These are phyloP conservation scores for Fusarium lyarnte DNA, from an alignment of 2,329 filamentous ascomycete species.

Conservation along the genomic window DNA sequence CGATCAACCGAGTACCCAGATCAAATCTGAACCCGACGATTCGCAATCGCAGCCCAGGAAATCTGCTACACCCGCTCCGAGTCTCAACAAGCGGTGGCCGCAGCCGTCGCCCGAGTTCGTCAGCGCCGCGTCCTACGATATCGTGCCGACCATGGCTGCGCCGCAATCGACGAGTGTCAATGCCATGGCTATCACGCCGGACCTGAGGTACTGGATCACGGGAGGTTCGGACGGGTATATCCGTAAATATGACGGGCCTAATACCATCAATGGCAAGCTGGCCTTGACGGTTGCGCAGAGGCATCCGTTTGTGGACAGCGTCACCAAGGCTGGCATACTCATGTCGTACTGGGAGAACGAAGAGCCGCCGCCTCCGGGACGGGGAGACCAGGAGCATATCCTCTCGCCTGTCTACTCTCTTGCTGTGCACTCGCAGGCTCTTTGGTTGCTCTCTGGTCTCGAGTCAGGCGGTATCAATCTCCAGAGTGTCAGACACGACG, in stretches of 20 bases:
- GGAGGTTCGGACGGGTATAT: conserved; percentile 96
- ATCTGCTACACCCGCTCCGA: conserved; percentile 44
- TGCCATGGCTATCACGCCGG: conserved; percentile 87
- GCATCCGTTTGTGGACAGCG: conserved; percentile 97
- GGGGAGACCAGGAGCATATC: conserved; percentile 65
- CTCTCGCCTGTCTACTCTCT: conserved; percentile 95
- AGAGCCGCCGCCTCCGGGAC: conserved; percentile 65
- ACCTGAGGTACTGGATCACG: conserved; percentile 94
- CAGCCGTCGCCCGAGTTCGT: conserved; percentile 80
- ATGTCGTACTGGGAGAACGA: conserved; percentile 99
- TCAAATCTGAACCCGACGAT: conserved; percentile 38
- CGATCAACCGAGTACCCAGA: conserved; percentile 53
- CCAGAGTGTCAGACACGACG: conserved; percentile 92
- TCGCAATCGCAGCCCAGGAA: conserved; percentile 36
- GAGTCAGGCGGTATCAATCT: conserved; percentile 94
- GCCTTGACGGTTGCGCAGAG: conserved; percentile 93
- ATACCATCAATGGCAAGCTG: conserved; percentile 94
- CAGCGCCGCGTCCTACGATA: conserved; percentile 85
- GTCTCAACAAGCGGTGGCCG: conserved; percentile 56
- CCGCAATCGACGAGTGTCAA: conserved; percentile 97
- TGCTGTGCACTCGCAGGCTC: conserved; percentile 85
- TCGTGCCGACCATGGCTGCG: conserved; percentile 95
- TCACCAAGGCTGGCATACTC: conserved; percentile 92
- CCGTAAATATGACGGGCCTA: conserved; percentile 93
- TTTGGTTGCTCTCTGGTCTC: conserved; percentile 91